Percentiles rank a stretch among this genome's conserved stretches.
These are phyloP conservation scores for Eutreptiella sp. DNA, from an alignment of 208 protist species.

Conservation along the genomic window DNA sequence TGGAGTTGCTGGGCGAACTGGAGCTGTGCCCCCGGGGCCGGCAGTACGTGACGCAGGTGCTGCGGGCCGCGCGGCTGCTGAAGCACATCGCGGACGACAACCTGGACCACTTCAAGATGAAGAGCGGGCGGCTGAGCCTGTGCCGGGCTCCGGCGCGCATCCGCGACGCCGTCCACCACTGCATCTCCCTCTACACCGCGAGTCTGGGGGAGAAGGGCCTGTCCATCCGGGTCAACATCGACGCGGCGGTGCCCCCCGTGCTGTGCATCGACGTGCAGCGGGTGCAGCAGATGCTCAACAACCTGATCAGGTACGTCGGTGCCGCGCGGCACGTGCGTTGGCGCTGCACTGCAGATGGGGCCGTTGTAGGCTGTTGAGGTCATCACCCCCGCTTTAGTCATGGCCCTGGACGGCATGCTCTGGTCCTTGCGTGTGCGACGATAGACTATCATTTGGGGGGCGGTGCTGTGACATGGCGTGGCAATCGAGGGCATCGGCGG, in stretches of 20 bases:
- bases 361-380: too few relatives aligned
- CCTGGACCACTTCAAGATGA: constrained; percentile 6
- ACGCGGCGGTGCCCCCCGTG: neutral
- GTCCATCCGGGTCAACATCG: constrained; percentile 1
- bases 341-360: too few relatives aligned
- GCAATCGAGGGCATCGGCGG: too few relatives aligned
- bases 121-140: constrained; percentile 4
- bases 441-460: too few relatives aligned
- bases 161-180: constrained; percentile 4
- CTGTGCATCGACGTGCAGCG: constrained; percentile 23
- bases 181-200: constrained; percentile 7
- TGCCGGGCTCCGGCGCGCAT: neutral
- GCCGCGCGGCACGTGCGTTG: too few relatives aligned
- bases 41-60: neutral
- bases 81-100: constrained; percentile 36
- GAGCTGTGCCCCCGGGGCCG: constrained; percentile 8
- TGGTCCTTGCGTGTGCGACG: too few relatives aligned
- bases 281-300: constrained; percentile 27
- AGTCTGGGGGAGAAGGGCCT: constrained; percentile 14
- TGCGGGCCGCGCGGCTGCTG: constrained; percentile 24
- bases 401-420: too few relatives aligned
- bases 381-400: too few relatives aligned
- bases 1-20: constrained; percentile 16
- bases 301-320: too few relatives aligned
- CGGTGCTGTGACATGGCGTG: too few relatives aligned